A percentile compares a stretch with the other conserved stretches of the same genome.
These are phyloP conservation scores for Aspergillus sp. DNA, from an alignment of 2,329 filamentous ascomycete species.

Conservation along the genomic window DNA sequence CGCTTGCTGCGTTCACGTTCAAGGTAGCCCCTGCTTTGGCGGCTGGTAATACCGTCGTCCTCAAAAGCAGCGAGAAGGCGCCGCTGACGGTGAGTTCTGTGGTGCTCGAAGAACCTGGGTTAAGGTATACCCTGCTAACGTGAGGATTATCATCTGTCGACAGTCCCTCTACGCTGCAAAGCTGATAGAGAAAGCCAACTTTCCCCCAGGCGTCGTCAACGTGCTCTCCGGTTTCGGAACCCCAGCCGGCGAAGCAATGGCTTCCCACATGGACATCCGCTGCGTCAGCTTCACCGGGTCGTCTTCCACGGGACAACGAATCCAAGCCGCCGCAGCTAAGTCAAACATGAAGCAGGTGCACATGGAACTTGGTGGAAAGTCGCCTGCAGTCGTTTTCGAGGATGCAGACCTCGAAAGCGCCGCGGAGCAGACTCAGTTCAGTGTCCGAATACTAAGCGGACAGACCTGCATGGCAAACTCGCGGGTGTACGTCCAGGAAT, in stretches of 20 bases:
- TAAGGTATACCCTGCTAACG: too few relatives aligned
- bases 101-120: too few relatives aligned
- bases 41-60: slow-evolving; percentile 50
- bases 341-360: slow-evolving; percentile 28
- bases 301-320: slow-evolving; percentile 46
- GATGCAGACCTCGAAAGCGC: slow-evolving; percentile 39
- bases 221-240: slow-evolving; percentile 53
- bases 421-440: slow-evolving; percentile 34
- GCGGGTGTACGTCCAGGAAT: slow-evolving; percentile 72
- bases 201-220: slow-evolving; percentile 38
- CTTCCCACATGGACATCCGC: slow-evolving; percentile 52
- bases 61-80: slow-evolving; percentile 56
- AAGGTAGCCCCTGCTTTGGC: slow-evolving; percentile 54
- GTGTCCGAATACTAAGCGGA: slow-evolving; percentile 47
- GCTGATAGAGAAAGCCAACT: slow-evolving; percentile 32
- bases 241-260: slow-evolving; percentile 42
- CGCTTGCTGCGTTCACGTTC: slow-evolving; percentile 37
- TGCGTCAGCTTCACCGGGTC: slow-evolving; percentile 55
- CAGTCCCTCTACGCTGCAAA: slow-evolving; percentile 28
- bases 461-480: slow-evolving; percentile 54
- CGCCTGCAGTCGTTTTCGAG: slow-evolving; percentile 25
- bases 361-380: slow-evolving; percentile 29
- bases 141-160: too few relatives aligned
- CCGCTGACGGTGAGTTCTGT: slow-evolving; percentile 44
- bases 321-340: slow-evolving; percentile 31